Conservation (phyloP, 208 protist genomes). For the Crithidia sp. region DNA sequence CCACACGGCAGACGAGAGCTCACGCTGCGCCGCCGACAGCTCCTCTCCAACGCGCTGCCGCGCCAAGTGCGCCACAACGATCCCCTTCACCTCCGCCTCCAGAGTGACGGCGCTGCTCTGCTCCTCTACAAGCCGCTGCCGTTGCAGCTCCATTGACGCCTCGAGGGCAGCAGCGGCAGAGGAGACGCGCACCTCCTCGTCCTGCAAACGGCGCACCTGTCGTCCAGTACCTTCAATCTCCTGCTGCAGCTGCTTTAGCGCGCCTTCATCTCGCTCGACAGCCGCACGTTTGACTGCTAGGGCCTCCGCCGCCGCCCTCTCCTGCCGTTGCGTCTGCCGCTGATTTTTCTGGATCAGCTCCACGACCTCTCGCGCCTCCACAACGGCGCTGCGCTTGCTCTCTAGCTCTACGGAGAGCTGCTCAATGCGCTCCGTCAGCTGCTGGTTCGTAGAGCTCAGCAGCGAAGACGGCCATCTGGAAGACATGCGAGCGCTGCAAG, state of each 20-base stretch:
- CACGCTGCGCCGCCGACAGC: slow-evolving; percentile 35
- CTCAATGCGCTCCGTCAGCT: slow-evolving; percentile 50
- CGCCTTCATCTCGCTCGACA: slow-evolving; percentile 15
- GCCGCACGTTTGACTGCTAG: slow-evolving; percentile 17
- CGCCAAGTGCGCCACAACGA: slow-evolving; percentile 36
- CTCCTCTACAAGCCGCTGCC: slow-evolving; percentile 18
- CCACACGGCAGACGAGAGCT: slow-evolving; percentile 50
- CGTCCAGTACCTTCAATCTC: slow-evolving; percentile 32
- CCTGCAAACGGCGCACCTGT: slow-evolving; percentile 13
- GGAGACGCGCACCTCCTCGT: slow-evolving; percentile 23
- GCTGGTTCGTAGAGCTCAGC: slow-evolving; percentile 71
- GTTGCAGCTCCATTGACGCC: slow-evolving; percentile 18
- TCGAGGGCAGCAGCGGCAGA: slow-evolving; percentile 16
- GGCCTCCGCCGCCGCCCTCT: slow-evolving; percentile 17
- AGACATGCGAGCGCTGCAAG: slow-evolving; percentile 34
- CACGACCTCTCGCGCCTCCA: slow-evolving; percentile 50
- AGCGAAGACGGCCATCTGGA: slow-evolving; percentile 56
- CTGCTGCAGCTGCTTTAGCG: slow-evolving; percentile 31
- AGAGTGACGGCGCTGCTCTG: slow-evolving; percentile 32
- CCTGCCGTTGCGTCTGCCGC: slow-evolving; percentile 35
- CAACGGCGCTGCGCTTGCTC: slow-evolving; percentile 36
- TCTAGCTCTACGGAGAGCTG: slow-evolving; percentile 32
- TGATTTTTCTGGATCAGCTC: slow-evolving; percentile 44
- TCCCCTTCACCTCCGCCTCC: slow-evolving; percentile 45
- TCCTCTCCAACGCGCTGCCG: slow-evolving; percentile 49